Evolutionary conservation across 75 land plant genomes (phyloP).

Genomic region (Isoetes taiwanensis): DNA sequence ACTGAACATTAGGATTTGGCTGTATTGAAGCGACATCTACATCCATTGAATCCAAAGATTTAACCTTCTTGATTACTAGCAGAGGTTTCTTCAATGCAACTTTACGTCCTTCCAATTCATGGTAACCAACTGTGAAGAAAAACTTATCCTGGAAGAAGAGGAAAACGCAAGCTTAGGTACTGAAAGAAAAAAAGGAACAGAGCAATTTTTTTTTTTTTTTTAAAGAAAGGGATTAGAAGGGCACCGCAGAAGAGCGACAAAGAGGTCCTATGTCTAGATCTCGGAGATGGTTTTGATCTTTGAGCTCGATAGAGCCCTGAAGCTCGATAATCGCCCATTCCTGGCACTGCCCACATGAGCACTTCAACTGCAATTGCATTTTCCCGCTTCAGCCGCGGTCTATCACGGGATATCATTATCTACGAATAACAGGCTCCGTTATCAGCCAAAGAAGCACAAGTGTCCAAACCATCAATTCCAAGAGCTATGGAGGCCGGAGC

Average conservation of each 20-base stretch:
- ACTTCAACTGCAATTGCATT: too few species aligned
- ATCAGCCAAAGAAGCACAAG: too few species aligned
- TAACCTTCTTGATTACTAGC: conserved; percentile 47
- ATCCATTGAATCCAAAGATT: conserved; percentile 13
- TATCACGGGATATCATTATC: too few species aligned
- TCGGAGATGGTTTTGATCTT: conserved; percentile 30
- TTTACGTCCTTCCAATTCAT: conserved; percentile 65
- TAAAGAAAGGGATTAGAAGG: background rate
- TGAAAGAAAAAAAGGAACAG: background rate
- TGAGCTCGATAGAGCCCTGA: conserved; percentile 65
- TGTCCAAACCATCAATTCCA: too few species aligned
- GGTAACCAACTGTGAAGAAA: conserved; percentile 72
- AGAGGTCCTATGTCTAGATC: conserved; percentile 68
- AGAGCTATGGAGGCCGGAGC: too few species aligned
- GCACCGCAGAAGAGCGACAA: conserved; percentile 68
- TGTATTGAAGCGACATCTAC: conserved; percentile 6
- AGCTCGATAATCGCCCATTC: conserved; percentile 91
- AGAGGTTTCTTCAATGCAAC: conserved; percentile 69
- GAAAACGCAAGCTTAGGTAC: background rate
- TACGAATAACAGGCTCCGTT: too few species aligned
- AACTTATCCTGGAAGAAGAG: conserved; percentile 55
- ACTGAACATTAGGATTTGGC: conserved; percentile 18
- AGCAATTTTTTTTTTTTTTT: background rate
- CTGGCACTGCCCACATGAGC: conserved; percentile 40
- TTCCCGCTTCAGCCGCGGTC: too few species aligned